These are phyloP conservation scores for Ramichloridium luteum DNA, from an alignment of 2,329 filamentous ascomycete genomes.

Conservation along the genomic window DNA sequence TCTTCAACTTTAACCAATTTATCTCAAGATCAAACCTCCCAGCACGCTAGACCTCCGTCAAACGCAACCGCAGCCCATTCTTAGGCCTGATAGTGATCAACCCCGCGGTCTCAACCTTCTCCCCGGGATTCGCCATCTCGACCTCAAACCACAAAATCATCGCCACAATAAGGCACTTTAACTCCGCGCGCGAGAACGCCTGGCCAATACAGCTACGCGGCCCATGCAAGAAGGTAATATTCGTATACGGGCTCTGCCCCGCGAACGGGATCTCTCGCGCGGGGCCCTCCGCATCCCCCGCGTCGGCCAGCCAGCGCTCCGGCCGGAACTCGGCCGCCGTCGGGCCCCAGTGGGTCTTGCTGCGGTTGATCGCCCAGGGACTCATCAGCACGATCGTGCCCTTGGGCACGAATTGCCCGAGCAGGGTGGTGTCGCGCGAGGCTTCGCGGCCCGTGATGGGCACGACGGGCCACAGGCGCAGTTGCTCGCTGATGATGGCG, in stretches of 20 bases:
- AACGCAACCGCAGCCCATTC: conserved; percentile 9
- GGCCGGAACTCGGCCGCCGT: conserved; percentile 3
- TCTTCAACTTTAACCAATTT: no score
- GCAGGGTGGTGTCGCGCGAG: conserved; percentile 3
- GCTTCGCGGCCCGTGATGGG: conserved; percentile 4
- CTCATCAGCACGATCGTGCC: conserved; percentile 1
- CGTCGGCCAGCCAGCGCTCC: conserved; percentile 3
- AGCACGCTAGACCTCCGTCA: not conserved
- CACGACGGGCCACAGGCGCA: conserved; percentile 4
- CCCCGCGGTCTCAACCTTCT: conserved; percentile 11
- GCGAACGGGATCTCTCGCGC: conserved; percentile 4
- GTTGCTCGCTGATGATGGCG: conserved; percentile 56
- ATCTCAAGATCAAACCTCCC: no score
- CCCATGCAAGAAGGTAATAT: conserved; percentile 16
- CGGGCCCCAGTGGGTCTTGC: not conserved
- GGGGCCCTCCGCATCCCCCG: no score
- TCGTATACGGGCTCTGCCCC: conserved; percentile 10
- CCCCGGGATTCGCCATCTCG: conserved; percentile 10
- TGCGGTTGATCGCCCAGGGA: conserved; percentile 1
- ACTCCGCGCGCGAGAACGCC: conserved; percentile 4
- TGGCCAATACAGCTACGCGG: conserved; percentile 6
- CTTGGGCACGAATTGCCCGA: conserved; percentile 2
- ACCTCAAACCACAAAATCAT: conserved; percentile 15
- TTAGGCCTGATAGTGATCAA: conserved; percentile 14
- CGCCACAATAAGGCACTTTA: conserved; percentile 16